Base-by-base conservation (phyloP, 2,329 filamentous ascomycete species). In the Trichoderma breve region DNA sequence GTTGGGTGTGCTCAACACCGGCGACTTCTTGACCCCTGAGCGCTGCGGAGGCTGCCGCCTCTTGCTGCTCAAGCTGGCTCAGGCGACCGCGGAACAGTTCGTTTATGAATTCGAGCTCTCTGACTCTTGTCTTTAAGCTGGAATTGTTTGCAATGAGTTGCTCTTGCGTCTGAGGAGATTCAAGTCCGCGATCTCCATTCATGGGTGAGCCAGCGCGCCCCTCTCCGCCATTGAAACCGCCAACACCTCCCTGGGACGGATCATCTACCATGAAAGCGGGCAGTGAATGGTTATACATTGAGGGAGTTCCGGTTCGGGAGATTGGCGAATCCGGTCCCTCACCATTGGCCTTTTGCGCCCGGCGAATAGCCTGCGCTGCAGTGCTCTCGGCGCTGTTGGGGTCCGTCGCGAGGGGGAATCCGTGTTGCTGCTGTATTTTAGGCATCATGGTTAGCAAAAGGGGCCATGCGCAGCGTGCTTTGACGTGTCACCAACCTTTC, bases 51-150 rank as follows among this genome's bases (percentile, higher is more conserved):
- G 91, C 89, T 62, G 88, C 90, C 62, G 88, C 88, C 79, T 95
- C 93, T 78, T 92, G 92, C 75, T 91, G 89, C 79, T 97, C 93
- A 14, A 96, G 86, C 79, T 96, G 92, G 87, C 79, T 90, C 81
- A 98, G 90, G 12, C 92, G 89, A 47, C 91, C 91, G 65, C 91
- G 87, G 81, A 94, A 94, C 58, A 95, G 85, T 78, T 93, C 92
- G 77, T 95, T 98, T 84, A 99, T 98, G 67, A 99, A 89, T 80
- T 99, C 96, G 28, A 99, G 87, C 81, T 99, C 96, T 76, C 92
- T 96, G 39, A 99, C 95, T 55, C 96, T 91, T 0, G 96, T 99
- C 83, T 97, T 97, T n/a, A 98, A 86, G 65, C 91, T 92, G 6
- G 93, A 93, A 80, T 97, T 97, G 73, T 91, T 89, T 2, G 92